Conservation (phyloP, 176 grass and related monocot genomes). For the Saccharum spontaneum region DNA sequence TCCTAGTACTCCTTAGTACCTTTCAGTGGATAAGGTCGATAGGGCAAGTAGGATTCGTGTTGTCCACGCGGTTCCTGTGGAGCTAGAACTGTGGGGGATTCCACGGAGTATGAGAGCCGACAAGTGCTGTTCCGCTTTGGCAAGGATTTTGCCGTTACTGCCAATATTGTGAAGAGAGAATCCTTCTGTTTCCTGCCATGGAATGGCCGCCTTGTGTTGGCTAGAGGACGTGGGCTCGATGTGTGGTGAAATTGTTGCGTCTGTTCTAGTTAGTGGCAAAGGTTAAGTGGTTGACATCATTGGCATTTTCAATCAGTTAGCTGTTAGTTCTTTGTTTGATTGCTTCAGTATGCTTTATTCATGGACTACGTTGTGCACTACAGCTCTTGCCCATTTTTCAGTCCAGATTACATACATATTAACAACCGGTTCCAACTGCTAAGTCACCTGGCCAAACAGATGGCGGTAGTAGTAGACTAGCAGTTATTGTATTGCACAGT, state of each 20-base stretch:
- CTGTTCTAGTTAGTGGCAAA: neutral
- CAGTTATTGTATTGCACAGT: neutral
- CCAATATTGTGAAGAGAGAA: neutral
- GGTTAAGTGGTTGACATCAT: neutral
- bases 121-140: neutral
- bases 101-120: neutral
- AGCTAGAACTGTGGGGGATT: neutral
- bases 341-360: neutral
- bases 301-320: neutral
- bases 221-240: too few relatives aligned
- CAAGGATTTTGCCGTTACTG: neutral
- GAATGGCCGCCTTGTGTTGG: neutral
- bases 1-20: neutral
- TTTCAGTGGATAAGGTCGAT: slow-evolving; percentile 14
- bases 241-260: neutral
- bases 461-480: neutral
- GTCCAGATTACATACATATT: neutral
- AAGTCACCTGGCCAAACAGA: neutral
- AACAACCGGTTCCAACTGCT: neutral
- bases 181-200: neutral
- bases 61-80: neutral
- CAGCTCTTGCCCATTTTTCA: neutral
- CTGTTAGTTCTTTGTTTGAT: neutral
- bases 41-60: neutral
- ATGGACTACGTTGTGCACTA: neutral